A percentile compares a stretch with the other conserved stretches of the same genome.
Conservation (phyloP, 108 stramenopile genomes). For the Cyclotella choctawhatcheeana region DNA sequence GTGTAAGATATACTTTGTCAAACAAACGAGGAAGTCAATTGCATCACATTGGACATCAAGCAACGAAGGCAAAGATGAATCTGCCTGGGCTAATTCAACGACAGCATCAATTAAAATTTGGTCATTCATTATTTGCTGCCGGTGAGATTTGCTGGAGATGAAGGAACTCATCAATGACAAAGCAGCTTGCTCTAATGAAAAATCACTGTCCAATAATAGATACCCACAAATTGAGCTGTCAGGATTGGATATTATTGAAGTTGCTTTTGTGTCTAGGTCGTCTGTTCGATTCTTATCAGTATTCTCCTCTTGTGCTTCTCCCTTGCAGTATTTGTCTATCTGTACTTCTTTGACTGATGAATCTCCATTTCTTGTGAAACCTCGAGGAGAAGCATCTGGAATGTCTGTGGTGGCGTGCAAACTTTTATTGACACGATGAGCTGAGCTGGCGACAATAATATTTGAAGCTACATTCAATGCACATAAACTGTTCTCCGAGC, state of each 20-base stretch:
- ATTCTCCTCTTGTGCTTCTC: too few species aligned
- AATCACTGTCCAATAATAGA: conserved; percentile 16
- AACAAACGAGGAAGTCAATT: conserved; percentile 27
- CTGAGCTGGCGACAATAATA: too few species aligned
- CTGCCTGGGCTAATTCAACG: conserved; percentile 3
- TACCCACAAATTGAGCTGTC: conserved; percentile 4
- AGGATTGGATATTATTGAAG: conserved; percentile 22
- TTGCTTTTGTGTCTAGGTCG: too few species aligned
- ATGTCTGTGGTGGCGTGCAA: too few species aligned
- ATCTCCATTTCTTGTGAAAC: too few species aligned
- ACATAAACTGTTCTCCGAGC: too few species aligned
- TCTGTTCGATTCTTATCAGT: too few species aligned
- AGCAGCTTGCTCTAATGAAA: conserved; percentile 30
- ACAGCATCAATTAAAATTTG: conserved; percentile 14
- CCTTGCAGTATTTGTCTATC: too few species aligned
- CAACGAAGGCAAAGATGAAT: conserved; percentile 1
- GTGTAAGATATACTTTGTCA: conserved; percentile 7
- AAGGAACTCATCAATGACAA: conserved; percentile 20
- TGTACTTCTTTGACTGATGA: too few species aligned
- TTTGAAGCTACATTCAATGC: too few species aligned
- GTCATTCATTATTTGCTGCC: conserved; percentile 21
- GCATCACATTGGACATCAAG: conserved; percentile 23
- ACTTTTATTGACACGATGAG: too few species aligned
- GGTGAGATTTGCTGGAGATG: conserved; percentile 28
- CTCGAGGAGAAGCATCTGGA: too few species aligned